Evolutionary conservation across 1,139 yeast species (phyloP).

Genomic region (Meyerozyma sp.): DNA sequence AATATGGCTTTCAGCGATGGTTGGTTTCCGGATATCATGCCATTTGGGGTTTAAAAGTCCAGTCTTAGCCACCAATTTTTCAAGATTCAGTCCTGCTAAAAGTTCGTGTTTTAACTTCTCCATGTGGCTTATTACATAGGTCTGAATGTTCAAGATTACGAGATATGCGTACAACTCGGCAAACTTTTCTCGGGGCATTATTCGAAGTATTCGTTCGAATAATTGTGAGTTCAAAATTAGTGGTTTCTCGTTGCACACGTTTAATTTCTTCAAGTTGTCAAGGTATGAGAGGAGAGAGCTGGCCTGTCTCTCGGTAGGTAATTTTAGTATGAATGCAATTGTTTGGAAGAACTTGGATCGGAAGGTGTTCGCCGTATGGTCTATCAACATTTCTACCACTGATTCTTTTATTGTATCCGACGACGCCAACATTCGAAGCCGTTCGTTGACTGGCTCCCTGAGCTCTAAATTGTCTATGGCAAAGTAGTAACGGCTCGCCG

Average conservation of each 20-base stretch:
- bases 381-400: constrained; percentile 21
- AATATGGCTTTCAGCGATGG: constrained; percentile 16
- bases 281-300: constrained; percentile 21
- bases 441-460: constrained; percentile 9
- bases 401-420: constrained; percentile 24
- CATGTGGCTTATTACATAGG: constrained; percentile 13
- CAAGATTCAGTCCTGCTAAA: constrained; percentile 24
- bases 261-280: constrained; percentile 11
- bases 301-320: constrained; percentile 10
- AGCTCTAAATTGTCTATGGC: constrained; percentile 15
- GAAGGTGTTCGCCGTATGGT: constrained; percentile 16
- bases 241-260: constrained; percentile 20
- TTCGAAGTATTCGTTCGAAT: constrained; percentile 17
- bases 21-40: constrained; percentile 25
- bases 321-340: constrained; percentile 15
- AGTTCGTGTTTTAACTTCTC: constrained; percentile 20
- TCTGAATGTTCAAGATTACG: constrained; percentile 29
- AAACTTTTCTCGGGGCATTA: constrained; percentile 16
- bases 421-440: constrained; percentile 10
- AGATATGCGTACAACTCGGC: constrained; percentile 27
- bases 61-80: constrained; percentile 30
- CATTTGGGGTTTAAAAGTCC: constrained; percentile 34
- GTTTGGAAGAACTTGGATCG: constrained; percentile 15
- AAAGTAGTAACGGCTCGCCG: constrained; percentile 17
- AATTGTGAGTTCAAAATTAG: constrained; percentile 14